These are phyloP conservation scores for Clitopilus hobsonii DNA, from an alignment of 768 basidiomycete species.

Conservation along the genomic window DNA sequence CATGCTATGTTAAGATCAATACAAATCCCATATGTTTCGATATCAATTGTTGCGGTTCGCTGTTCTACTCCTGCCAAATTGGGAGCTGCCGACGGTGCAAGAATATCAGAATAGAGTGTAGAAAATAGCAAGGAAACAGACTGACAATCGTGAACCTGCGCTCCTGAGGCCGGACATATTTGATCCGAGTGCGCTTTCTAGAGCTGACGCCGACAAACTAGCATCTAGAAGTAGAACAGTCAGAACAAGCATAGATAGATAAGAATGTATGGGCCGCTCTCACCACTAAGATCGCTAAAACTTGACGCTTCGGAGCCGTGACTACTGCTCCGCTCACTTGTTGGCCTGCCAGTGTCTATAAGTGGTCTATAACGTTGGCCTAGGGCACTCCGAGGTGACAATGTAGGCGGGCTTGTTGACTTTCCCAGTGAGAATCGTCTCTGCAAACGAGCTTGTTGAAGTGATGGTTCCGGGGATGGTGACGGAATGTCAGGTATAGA, in stretches of 20 bases:
- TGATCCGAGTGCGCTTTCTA: constrained; percentile 78
- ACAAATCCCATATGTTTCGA: constrained; percentile 6
- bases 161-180: constrained; percentile 54
- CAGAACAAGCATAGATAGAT: neutral
- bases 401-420: constrained; percentile 56
- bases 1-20: constrained; percentile 7
- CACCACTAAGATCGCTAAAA: constrained; percentile 85
- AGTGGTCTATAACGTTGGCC: constrained; percentile 45
- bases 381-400: constrained; percentile 52
- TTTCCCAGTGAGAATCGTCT: constrained; percentile 49
- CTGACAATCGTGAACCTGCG: constrained; percentile 68
- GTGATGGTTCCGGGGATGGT: constrained; percentile 53
- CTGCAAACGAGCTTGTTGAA: constrained; percentile 42
- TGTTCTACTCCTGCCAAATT: constrained; percentile 30
- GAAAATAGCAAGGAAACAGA: constrained; percentile 9
- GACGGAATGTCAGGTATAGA: constrained; percentile 84
- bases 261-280: constrained; percentile 15
- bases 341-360: constrained; percentile 33
- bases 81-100: constrained; percentile 24
- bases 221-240: constrained; percentile 41
- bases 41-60: constrained; percentile 21
- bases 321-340: constrained; percentile 55
- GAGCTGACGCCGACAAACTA: constrained; percentile 71
- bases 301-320: constrained; percentile 74
- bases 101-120: neutral